Conservation (phyloP, 2,329 filamentous ascomycete species). For the Rhynchosporium graminicola region DNA sequence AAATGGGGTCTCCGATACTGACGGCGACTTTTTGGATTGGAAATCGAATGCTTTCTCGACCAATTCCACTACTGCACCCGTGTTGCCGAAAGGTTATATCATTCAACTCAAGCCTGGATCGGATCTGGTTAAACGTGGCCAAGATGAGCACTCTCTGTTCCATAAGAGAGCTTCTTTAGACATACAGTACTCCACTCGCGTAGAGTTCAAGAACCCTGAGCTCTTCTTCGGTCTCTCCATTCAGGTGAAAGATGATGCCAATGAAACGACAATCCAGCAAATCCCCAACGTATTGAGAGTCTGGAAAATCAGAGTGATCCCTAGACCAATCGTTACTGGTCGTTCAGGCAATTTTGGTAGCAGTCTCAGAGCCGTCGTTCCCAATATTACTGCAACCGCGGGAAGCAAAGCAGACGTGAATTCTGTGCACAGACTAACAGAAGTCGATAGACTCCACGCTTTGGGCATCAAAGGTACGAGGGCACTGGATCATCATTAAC, state of each 20-base stretch:
- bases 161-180: slow-evolving; percentile 17
- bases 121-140: neutral
- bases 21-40: slow-evolving; percentile 1
- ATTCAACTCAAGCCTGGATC: slow-evolving; percentile 13
- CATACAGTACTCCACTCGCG: slow-evolving; percentile 22
- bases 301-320: slow-evolving; percentile 2
- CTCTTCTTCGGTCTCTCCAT: slow-evolving; percentile 27
- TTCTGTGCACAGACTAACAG: slow-evolving; percentile 1
- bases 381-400: neutral
- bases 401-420: slow-evolving; percentile 7
- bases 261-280: slow-evolving; percentile 6
- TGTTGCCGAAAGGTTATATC: slow-evolving; percentile 9
- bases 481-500: neutral
- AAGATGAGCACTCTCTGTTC: slow-evolving; percentile 15
- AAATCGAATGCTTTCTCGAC: neutral
- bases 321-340: neutral
- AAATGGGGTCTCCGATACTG: neutral
- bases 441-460: slow-evolving; percentile 45
- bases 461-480: slow-evolving; percentile 42
- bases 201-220: slow-evolving; percentile 26
- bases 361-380: neutral
- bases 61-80: neutral
- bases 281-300: slow-evolving; percentile 21
- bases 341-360: neutral
- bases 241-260: slow-evolving; percentile 20